These are phyloP conservation scores for Pyrenophora seminiperda DNA, from an alignment of 2,329 filamentous ascomycete genomes.

Conservation along the genomic window DNA sequence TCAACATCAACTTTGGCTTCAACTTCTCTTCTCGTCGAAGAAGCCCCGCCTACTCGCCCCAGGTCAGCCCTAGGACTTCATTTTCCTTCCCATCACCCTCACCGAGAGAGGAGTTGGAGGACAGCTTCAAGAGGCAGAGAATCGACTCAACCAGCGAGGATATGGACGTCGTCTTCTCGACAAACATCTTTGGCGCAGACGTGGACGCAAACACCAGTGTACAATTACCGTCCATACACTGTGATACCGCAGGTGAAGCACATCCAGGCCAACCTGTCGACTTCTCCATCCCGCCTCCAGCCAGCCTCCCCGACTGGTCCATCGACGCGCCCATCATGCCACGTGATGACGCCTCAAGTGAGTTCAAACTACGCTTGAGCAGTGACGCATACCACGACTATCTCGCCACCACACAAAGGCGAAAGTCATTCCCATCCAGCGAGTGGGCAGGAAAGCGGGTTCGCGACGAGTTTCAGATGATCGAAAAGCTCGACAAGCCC, in stretches of 20 bases:
- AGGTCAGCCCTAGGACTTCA: slow-evolving; percentile 20
- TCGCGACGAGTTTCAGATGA: slow-evolving; percentile 6
- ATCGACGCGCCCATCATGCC: not conserved
- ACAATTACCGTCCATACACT: not conserved
- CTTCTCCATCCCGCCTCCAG: slow-evolving; percentile 4
- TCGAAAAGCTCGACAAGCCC: slow-evolving; percentile 7
- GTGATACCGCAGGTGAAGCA: slow-evolving; percentile 5
- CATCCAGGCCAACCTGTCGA: slow-evolving; percentile 21
- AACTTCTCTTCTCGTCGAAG: slow-evolving; percentile 6
- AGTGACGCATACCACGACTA: slow-evolving; percentile 12
- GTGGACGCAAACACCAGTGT: not conserved
- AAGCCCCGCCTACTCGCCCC: slow-evolving; percentile 14
- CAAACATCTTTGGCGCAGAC: not conserved
- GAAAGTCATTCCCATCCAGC: slow-evolving; percentile 15
- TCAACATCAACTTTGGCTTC: slow-evolving; percentile 23
- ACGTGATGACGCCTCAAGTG: not conserved
- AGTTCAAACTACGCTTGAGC: slow-evolving; percentile 7
- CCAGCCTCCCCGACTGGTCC: not conserved
- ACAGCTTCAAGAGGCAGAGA: slow-evolving; percentile 16
- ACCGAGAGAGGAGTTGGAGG: not conserved
- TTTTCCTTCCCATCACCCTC: slow-evolving; percentile 9
- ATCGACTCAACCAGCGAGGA: slow-evolving; percentile 16
- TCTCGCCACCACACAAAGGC: slow-evolving; percentile 12
- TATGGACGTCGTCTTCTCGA: not conserved
- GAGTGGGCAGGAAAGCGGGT: slow-evolving; percentile 2